Evolutionary conservation across 2,329 filamentous ascomycete genomes (phyloP).

Genomic region (Aureobasidium vineae): DNA sequence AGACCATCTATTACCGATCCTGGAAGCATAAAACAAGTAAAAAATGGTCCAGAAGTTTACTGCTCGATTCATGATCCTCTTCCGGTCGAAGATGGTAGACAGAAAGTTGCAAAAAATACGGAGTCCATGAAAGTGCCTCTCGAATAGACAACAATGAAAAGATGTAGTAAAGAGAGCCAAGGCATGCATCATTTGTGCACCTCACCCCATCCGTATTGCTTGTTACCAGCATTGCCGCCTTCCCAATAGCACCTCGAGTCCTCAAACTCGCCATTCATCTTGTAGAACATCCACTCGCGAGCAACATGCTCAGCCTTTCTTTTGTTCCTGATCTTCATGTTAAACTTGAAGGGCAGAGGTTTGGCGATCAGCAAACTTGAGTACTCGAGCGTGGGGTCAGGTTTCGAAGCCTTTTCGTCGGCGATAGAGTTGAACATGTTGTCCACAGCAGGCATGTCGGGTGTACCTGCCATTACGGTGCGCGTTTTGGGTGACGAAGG

Average conservation of each 20-base stretch:
- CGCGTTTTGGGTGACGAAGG: conserved; percentile 14
- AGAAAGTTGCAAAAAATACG: not conserved
- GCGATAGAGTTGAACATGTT: conserved; percentile 24
- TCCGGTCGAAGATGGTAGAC: too few species aligned
- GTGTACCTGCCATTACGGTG: conserved; percentile 18
- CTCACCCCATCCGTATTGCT: conserved; percentile 32
- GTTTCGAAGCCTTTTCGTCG: conserved; percentile 14
- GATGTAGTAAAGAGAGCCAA: not conserved
- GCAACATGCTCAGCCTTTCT: conserved; percentile 38
- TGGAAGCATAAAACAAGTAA: too few species aligned
- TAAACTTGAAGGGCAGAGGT: conserved; percentile 47
- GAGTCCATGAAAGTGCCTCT: not conserved
- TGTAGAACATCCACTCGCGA: conserved; percentile 40
- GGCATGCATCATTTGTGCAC: conserved; percentile 17
- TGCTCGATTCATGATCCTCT: too few species aligned
- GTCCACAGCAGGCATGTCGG: conserved; percentile 19
- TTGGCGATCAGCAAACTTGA: conserved; percentile 49
- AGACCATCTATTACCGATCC: too few species aligned
- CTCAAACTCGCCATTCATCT: conserved; percentile 42
- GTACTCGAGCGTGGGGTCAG: conserved; percentile 47
- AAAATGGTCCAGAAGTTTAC: too few species aligned
- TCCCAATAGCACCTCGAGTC: conserved; percentile 43
- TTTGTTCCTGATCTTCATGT: conserved; percentile 40
- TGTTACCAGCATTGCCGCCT: conserved; percentile 33
- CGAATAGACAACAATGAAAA: not conserved